Evolutionary conservation across 2,329 filamentous ascomycete genomes (phyloP), one percentile per base, ranked within the genome.

Genomic region (Apiospora phragmitis): DNA sequence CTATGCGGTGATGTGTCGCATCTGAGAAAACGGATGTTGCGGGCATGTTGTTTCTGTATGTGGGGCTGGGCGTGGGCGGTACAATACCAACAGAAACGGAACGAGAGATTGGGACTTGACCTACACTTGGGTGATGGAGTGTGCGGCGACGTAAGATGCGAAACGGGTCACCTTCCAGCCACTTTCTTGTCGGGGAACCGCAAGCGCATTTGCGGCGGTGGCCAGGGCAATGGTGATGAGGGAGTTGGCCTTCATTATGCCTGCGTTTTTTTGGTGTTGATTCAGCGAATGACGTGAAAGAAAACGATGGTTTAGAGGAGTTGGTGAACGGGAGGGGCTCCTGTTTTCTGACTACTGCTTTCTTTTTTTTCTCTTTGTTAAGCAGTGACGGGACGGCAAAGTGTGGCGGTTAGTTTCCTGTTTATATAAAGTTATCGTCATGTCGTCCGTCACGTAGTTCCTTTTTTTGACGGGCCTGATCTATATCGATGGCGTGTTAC

Each of bases 111-210:
- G 1, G n/a, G n/a, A 47, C 9, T 47, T 21, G 21, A 38, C 55
- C 11, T 62, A 62, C 55, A 62, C 55, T 62, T 62, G 55, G 55
- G 55, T 62, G 32, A 38, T 62, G 32, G 55, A 62, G 55, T 62
- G 55, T 21, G 55, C 55, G 18, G 55, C 32, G 29, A 62, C 55
- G 11, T 62, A 62, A 62, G 29, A 38, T 12, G 55, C 29, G 55
- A 62, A 62, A 62, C 21, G 55, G 18, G 55, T 62, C 18, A 62
- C 55, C 21, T 38, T 62, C 55, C 55, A 62, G 55, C 32, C 29
- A 38, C 55, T 38, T 2, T 62, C 55, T n/a, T n/a, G 16, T 8
- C 55, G 55, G 32, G 55, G 55, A n/a, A 38, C 21, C 18, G 55
- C 32, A n/a, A 62, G 55, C 18, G 55, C 32, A 8, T 62, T 24